Percentiles rank a stretch among this genome's conserved stretches.
Conservation (phyloP, 2,329 filamentous ascomycete species). For the Paraconiothyrium sp. region DNA sequence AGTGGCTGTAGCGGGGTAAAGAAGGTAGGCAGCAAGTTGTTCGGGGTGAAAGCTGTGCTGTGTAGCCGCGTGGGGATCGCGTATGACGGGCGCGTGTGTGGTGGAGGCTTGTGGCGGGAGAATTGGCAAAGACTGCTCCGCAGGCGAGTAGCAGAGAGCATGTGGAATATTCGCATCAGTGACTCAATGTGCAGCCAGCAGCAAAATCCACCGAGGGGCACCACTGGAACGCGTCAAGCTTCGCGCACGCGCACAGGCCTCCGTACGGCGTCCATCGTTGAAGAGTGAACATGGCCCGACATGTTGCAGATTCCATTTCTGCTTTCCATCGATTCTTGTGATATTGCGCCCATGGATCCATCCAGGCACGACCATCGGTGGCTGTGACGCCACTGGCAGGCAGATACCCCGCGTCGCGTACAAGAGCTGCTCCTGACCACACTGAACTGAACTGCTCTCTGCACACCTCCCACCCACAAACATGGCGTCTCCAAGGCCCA, state of each 20-base stretch:
- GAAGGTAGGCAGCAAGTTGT: constrained; percentile 34
- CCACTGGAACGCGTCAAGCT: constrained; percentile 15
- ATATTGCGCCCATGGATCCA: not conserved
- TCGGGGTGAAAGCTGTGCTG: constrained; percentile 24
- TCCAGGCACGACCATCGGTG: not conserved
- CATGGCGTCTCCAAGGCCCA: constrained; percentile 28
- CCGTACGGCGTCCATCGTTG: not conserved
- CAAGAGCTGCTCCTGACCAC: not conserved
- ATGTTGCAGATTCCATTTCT: no score
- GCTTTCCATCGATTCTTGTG: not conserved
- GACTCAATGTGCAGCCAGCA: constrained; percentile 33
- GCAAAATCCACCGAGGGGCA: constrained; percentile 38
- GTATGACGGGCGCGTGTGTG: constrained; percentile 10
- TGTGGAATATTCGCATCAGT: constrained; percentile 36
- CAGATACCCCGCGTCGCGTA: not conserved
- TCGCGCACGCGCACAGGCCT: constrained; percentile 28
- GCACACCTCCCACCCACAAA: constrained; percentile 13
- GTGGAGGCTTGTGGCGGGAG: constrained; percentile 19
- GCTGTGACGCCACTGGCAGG: constrained; percentile 6
- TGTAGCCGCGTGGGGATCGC: constrained; percentile 14
- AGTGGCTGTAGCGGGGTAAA: constrained; percentile 45
- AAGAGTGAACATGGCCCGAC: not conserved
- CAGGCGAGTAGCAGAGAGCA: constrained; percentile 27
- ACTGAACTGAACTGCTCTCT: constrained; percentile 8
- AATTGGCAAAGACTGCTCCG: constrained; percentile 36